These are phyloP conservation scores for Cordyceps tenuipes DNA, from an alignment of 2,329 filamentous ascomycete species.

Conservation along the genomic window DNA sequence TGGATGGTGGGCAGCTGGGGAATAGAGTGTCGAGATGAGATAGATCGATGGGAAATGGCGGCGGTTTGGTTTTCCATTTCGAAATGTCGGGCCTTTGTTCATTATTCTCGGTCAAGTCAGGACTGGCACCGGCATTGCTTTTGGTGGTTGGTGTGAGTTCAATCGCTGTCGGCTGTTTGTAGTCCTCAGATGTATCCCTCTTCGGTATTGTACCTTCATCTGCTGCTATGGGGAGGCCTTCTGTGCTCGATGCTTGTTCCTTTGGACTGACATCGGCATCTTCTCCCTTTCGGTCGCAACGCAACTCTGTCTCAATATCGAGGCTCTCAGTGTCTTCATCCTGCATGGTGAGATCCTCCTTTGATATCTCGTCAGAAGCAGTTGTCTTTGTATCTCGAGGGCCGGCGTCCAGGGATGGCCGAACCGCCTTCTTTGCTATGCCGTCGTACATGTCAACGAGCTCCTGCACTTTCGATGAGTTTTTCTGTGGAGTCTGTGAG, in stretches of 20 bases:
- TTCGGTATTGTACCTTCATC: neutral
- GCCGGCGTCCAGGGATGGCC: neutral
- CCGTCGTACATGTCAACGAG: constrained; percentile 44
- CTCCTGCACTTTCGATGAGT: constrained; percentile 40
- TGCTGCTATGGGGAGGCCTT: neutral
- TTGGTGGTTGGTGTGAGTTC: neutral
- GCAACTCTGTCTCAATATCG: neutral
- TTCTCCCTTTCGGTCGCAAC: neutral
- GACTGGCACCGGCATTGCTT: neutral
- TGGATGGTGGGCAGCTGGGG: constrained; percentile 17
- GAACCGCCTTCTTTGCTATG: constrained; percentile 22
- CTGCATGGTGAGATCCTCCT: neutral
- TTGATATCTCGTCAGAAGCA: neutral
- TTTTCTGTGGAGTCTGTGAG: constrained; percentile 11
- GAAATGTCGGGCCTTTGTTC: neutral
- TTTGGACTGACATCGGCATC: neutral
- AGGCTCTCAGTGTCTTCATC: neutral
- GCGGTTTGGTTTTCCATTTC: constrained; percentile 7
- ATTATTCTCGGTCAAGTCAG: neutral
- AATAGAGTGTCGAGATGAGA: constrained; percentile 27
- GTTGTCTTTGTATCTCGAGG: neutral
- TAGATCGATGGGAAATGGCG: constrained; percentile 25
- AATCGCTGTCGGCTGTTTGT: too few species aligned
- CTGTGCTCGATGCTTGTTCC: neutral
- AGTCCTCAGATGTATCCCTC: too few species aligned